Percentiles rank a stretch among this genome's conserved stretches.
Evolutionary conservation across 2,329 filamentous ascomycete genomes (phyloP).

Genomic region (Colletotrichum falcatum): DNA sequence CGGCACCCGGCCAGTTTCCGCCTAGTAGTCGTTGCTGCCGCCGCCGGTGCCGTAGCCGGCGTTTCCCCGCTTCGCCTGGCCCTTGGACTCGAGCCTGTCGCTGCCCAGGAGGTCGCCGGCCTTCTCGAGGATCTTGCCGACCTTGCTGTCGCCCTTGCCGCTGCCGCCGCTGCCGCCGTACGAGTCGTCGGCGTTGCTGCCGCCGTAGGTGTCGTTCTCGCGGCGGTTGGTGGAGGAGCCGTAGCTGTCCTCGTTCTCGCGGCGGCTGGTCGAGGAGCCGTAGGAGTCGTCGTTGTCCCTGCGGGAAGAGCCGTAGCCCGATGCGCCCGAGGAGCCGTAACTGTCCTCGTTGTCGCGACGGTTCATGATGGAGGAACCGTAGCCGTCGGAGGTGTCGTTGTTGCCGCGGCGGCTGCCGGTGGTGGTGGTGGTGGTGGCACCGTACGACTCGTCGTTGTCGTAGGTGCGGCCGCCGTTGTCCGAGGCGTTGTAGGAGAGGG

Average conservation of each 20-base stretch:
- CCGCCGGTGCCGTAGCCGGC: conserved; percentile 49
- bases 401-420: conserved; percentile 35
- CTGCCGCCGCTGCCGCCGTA: conserved; percentile 43
- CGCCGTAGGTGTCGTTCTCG: conserved; percentile 41
- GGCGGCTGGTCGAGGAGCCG: conserved; percentile 41
- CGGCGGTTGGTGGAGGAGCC: background rate
- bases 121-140: conserved; percentile 71
- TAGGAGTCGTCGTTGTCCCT: conserved; percentile 42
- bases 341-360: conserved; percentile 41
- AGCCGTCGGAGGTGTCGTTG: conserved; percentile 38
- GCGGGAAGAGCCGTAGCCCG: conserved; percentile 43
- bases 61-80: conserved; percentile 61
- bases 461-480: conserved; percentile 41
- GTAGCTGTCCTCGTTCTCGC: conserved; percentile 22
- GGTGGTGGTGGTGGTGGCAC: conserved; percentile 41
- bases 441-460: conserved; percentile 40
- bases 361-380: conserved; percentile 30
- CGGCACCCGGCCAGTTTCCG: no score
- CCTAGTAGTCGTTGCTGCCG: conserved; percentile 41
- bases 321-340: conserved; percentile 38
- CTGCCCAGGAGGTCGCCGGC: conserved; percentile 62
- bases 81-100: conserved; percentile 61
- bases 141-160: conserved; percentile 55
- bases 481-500: conserved; percentile 42
- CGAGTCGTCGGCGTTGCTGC: conserved; percentile 36